Percentiles rank a stretch among this genome's conserved stretches.
phyloP scores from a whole-genome alignment of 192 early-diverging fungal genomes.

The Spinellus fusiger region DNA sequence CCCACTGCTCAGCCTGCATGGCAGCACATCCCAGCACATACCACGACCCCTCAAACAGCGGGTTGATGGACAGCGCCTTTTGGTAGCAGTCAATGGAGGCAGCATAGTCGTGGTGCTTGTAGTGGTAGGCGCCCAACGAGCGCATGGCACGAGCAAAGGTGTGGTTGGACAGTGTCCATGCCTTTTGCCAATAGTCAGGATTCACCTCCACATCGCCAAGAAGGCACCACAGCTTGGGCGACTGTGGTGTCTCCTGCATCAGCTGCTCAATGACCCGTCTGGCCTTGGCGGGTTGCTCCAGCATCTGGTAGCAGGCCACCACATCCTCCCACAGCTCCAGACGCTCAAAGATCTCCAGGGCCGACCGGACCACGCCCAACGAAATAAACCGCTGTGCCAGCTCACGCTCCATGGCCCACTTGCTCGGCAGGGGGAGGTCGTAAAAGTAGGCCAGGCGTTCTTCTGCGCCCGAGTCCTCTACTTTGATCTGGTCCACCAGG shows the following conservation, averaged over 20 bases:
- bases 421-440: slow-evolving; percentile 74
- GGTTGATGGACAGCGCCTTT: slow-evolving; percentile 85
- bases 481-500: slow-evolving; percentile 88
- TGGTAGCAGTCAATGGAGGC: slow-evolving; percentile 70
- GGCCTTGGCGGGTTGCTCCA: slow-evolving; percentile 84
- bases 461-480: slow-evolving; percentile 57
- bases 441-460: slow-evolving; percentile 83
- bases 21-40: slow-evolving; percentile 94
- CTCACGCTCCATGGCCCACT: slow-evolving; percentile 96
- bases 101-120: slow-evolving; percentile 54
- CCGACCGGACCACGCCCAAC: slow-evolving; percentile 84
- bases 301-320: slow-evolving; percentile 78
- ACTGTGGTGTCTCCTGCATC: slow-evolving; percentile 50
- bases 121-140: slow-evolving; percentile 82
- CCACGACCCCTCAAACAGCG: slow-evolving; percentile 94
- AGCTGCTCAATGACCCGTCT: slow-evolving; percentile 70
- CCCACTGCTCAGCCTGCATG: slow-evolving; percentile 74
- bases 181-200: slow-evolving; percentile 71
- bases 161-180: slow-evolving; percentile 82
- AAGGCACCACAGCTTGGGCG: slow-evolving; percentile 83
- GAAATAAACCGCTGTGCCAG: slow-evolving; percentile 77
- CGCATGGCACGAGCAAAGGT: slow-evolving; percentile 92
- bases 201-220: slow-evolving; percentile 83
- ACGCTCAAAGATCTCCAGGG: slow-evolving; percentile 91
- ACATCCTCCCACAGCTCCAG: slow-evolving; percentile 96